These are phyloP conservation scores for Talaromyces sp. DNA, from an alignment of 2,329 filamentous ascomycete species.

Conservation along the genomic window DNA sequence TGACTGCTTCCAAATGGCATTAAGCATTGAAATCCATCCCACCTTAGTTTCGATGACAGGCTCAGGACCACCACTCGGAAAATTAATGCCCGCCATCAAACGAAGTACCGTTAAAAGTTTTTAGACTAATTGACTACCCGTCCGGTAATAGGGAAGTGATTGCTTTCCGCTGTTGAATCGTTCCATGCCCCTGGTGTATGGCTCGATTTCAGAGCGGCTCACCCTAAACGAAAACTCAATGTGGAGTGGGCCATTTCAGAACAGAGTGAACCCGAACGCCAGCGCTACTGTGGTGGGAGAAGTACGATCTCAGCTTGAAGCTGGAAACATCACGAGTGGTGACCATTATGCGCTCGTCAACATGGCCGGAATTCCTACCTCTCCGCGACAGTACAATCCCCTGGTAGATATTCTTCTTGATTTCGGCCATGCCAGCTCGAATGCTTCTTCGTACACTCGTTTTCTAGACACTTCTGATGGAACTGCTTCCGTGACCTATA, in stretches of 20 bases:
- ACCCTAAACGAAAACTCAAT: constrained; percentile 25
- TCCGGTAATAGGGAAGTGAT: too few relatives aligned
- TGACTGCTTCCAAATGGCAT: too few relatives aligned
- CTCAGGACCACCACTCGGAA: too few relatives aligned
- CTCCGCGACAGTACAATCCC: not conserved
- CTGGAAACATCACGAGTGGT: not conserved
- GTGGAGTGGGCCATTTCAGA: constrained; percentile 22
- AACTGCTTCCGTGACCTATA: not conserved
- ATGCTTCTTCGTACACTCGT: not conserved
- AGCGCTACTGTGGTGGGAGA: not conserved
- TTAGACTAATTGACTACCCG: too few relatives aligned
- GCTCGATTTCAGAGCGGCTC: too few relatives aligned
- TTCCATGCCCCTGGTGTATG: too few relatives aligned
- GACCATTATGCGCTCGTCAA: not conserved
- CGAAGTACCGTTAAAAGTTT: too few relatives aligned
- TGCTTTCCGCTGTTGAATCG: too few relatives aligned
- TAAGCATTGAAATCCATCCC: too few relatives aligned
- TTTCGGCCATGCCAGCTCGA: not conserved
- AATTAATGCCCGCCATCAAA: too few relatives aligned
- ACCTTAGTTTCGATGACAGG: too few relatives aligned
- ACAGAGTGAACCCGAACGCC: constrained; percentile 17
- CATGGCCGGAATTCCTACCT: not conserved
- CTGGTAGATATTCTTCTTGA: not conserved
- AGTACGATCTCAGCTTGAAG: not conserved
- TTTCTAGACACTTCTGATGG: constrained; percentile 4